Evolutionary conservation across 495 filamentous ascomycete genomes (phyloP).

Genomic region (Wilcoxina mikolae): DNA sequence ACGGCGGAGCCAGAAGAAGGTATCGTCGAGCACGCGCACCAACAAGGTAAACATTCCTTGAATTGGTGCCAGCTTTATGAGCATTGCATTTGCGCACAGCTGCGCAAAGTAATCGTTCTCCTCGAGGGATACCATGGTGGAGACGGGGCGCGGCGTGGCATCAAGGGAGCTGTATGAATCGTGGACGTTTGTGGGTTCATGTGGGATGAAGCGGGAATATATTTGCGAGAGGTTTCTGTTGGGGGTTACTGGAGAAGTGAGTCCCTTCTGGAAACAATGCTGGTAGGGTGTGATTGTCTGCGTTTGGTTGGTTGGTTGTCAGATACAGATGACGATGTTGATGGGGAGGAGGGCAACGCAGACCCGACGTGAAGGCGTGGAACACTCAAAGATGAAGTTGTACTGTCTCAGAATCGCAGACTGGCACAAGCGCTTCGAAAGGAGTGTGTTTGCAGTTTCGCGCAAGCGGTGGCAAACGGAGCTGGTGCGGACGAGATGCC

Average conservation of each 20-base stretch:
- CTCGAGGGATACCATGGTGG: conserved; percentile 10
- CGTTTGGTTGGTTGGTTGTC: background rate
- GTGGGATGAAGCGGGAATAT: conserved; percentile 17
- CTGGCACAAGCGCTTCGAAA: conserved; percentile 12
- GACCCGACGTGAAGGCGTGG: conserved; percentile 15
- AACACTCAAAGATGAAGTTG: conserved; percentile 19
- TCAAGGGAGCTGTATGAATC: background rate
- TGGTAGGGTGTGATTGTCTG: conserved; percentile 10
- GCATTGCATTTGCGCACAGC: conserved; percentile 7
- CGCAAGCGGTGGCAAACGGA: conserved; percentile 1
- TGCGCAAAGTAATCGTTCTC: conserved; percentile 15
- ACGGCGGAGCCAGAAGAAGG: conserved; percentile 15
- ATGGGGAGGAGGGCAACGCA: background rate
- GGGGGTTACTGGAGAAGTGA: background rate
- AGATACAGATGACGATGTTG: background rate
- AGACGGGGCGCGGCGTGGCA: background rate
- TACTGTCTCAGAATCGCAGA: conserved; percentile 8
- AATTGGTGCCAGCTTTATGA: conserved; percentile 4
- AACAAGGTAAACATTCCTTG: background rate
- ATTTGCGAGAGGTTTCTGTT: background rate
- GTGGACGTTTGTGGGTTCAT: background rate
- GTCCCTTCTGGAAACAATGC: conserved; percentile 2
- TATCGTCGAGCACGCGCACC: conserved; percentile 9
- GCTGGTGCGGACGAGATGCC: conserved; percentile 12
- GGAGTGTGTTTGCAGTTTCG: conserved; percentile 6